Evolutionary conservation across 75 land plant species (phyloP), one percentile per base, ranked within the genome.

Genomic region (Pinus tabuliformis): DNA sequence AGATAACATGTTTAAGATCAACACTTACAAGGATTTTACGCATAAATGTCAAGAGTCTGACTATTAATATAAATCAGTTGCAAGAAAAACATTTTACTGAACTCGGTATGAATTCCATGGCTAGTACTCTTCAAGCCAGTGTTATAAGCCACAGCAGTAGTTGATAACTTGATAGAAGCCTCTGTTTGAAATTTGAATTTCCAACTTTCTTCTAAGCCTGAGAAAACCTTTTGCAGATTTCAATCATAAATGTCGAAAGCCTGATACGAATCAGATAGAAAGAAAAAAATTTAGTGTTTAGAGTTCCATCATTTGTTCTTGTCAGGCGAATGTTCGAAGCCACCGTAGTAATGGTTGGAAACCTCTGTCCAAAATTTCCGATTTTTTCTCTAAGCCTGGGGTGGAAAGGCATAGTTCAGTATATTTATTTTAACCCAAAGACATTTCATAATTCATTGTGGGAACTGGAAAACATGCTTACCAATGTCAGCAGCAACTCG

Each of bases 401-500:
- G n/a, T 57, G 16, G 36, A 74, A 76, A 73, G 60, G 39, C 64
- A 57, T 15, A 28, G 57, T 18, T 20, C 21, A 74, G 26, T 36
- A 42, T 18, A 73, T 49, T 36, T 37, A 73, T 37, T 3, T 58
- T 37, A 45, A 56, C 52, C n/a, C 52, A 37, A 42, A 4, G 5
- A 21, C 22, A 56, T 54, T 21, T 21, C 13, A 18, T 49, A 36
- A 70, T 77, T 36, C 14, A 74, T 36, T 21, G 21, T 26, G 5
- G 13, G 18, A 28, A 21, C 17, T 36, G 49, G 56, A 77, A 75
- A 26, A 20, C 54, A 59, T 22, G 70, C 54, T 85, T 80, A 92
- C 98, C 99, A 77, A 97, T 86, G 84, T 97, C 99, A 68, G 95
- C 99, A 77, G 98, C 99, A 3, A 97, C 98, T 71, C 99, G 87